A percentile compares a stretch with the other conserved stretches of the same genome.
Evolutionary conservation across 306 rosid species (phyloP).

Genomic region (Sophora flavescens): DNA sequence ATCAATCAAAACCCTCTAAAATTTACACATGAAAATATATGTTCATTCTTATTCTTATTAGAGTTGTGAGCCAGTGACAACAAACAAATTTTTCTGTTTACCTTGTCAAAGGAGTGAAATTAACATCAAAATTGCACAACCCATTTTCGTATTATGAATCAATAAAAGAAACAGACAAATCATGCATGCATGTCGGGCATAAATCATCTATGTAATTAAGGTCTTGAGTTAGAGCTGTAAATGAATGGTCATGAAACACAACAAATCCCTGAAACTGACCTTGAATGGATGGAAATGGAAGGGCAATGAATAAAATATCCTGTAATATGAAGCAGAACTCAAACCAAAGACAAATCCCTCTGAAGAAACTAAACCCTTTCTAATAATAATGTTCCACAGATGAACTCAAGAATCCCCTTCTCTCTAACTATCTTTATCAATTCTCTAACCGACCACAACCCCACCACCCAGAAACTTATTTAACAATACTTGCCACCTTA

Average conservation of each 20-base stretch:
- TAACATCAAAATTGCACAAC: constrained; percentile 23
- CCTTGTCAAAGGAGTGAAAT: neutral
- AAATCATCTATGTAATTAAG: neutral
- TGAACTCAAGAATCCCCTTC: constrained; percentile 31
- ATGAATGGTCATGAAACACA: neutral
- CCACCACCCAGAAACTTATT: constrained; percentile 12
- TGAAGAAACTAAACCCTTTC: constrained; percentile 6
- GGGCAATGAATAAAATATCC: constrained; percentile 26
- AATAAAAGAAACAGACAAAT: constrained; percentile 19
- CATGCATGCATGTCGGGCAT: neutral
- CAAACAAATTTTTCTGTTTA: neutral
- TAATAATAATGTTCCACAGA: constrained; percentile 6
- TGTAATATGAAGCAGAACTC: constrained; percentile 21
- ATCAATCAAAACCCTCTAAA: neutral
- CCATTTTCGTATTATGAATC: neutral
- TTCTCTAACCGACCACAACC: constrained; percentile 46
- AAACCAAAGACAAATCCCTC: constrained; percentile 28
- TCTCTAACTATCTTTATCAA: constrained; percentile 35
- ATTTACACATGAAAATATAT: neutral
- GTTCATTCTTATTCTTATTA: neutral
- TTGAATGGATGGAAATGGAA: constrained; percentile 32
- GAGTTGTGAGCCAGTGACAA: neutral
- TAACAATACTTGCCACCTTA: neutral
- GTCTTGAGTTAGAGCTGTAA: neutral
- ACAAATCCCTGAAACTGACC: constrained; percentile 49